phyloP scores from a whole-genome alignment of 768 basidiomycete genomes.

The Amanita exitialis region DNA sequence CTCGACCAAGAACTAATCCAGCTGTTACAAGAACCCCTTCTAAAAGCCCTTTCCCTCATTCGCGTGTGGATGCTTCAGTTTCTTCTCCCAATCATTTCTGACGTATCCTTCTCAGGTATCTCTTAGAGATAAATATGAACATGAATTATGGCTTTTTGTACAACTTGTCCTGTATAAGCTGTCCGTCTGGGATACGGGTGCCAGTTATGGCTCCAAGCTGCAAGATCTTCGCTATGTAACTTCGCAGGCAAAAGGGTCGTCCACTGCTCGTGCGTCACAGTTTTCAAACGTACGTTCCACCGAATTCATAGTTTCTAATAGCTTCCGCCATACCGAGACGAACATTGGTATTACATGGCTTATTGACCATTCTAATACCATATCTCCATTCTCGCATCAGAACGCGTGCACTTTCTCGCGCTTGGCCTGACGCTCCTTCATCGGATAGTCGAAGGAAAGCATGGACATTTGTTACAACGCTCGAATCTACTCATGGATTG shows the following conservation, averaged over 20 bases:
- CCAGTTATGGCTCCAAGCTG: constrained; percentile 76
- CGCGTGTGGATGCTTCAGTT: constrained; percentile 36
- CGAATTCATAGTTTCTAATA: constrained; percentile 17
- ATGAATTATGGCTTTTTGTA: constrained; percentile 63
- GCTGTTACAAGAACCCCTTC: constrained; percentile 74
- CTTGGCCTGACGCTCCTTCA: constrained; percentile 89
- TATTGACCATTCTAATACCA: constrained; percentile 64
- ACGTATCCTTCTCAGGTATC: constrained; percentile 31
- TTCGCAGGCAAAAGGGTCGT: constrained; percentile 9
- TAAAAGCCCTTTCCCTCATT: constrained; percentile 56
- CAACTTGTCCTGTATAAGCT: constrained; percentile 70
- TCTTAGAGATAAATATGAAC: constrained; percentile 54
- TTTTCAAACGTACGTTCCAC: constrained; percentile 2
- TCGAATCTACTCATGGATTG: constrained; percentile 59
- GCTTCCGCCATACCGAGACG: constrained; percentile 58
- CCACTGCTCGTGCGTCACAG: constrained; percentile 26
- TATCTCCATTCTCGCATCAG: constrained; percentile 74
- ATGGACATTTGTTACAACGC: constrained; percentile 57
- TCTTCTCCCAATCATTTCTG: constrained; percentile 5
- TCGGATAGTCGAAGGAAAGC: constrained; percentile 62
- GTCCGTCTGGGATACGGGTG: constrained; percentile 71
- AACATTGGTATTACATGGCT: constrained; percentile 55
- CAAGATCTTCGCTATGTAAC: constrained; percentile 65
- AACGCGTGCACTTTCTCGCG: constrained; percentile 62
- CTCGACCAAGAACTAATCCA: constrained; percentile 83